These are phyloP conservation scores for Hypomyces rosellus DNA, from an alignment of 2,329 filamentous ascomycete species.

Conservation along the genomic window DNA sequence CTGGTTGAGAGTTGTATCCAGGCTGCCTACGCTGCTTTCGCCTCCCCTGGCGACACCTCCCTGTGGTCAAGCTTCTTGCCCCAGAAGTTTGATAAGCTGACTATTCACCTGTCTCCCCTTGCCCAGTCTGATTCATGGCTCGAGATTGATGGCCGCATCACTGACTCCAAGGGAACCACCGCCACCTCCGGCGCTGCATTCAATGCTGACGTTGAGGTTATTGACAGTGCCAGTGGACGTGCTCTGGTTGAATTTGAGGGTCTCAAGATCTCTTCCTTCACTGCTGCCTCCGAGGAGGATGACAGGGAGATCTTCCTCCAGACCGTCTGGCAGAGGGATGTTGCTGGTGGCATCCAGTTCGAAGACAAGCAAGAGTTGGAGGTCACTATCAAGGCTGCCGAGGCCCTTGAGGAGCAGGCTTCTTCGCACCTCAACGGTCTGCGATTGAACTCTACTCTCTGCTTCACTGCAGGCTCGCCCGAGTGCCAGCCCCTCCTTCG, in stretches of 20 bases:
- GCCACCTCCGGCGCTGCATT: not conserved
- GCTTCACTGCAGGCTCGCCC: not conserved
- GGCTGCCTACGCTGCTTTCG: not conserved
- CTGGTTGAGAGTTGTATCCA: not conserved
- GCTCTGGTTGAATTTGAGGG: not conserved
- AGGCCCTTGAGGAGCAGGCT: not conserved
- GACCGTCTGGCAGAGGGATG: not conserved
- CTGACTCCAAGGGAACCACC: not conserved
- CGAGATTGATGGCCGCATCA: not conserved
- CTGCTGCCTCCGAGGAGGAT: not conserved
- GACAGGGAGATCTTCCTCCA: not conserved
- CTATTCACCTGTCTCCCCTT: not conserved
- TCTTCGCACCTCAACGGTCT: too few species aligned
- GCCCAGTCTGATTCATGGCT: not conserved
- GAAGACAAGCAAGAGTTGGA: not conserved
- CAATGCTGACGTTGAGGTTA: not conserved
- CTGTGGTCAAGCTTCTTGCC: not conserved
- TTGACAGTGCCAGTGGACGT: not conserved
- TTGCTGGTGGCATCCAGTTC: not conserved
- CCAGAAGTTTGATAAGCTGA: not conserved
- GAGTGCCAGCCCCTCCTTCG: not conserved
- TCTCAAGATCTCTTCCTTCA: not conserved
- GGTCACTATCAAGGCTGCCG: not conserved
- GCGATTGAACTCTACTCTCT: not conserved
- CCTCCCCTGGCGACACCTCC: not conserved